Conservation (phyloP, 257 asterid species). For the Linderniella brevidens region DNA sequence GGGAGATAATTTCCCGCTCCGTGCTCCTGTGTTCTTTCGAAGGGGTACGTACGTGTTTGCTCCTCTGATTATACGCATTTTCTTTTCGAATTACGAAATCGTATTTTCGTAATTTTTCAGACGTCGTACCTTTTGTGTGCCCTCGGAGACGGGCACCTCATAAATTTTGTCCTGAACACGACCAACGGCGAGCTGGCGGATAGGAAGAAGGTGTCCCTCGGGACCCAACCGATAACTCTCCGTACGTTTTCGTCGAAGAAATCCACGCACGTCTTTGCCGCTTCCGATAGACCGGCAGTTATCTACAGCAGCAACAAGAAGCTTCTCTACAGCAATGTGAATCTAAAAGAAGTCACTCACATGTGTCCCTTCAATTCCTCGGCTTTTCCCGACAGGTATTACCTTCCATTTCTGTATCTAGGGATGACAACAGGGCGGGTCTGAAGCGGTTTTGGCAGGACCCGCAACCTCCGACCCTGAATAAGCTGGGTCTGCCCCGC, state of each 20-base stretch:
- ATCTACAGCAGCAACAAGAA: slow-evolving; percentile 97
- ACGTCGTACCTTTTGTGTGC: slow-evolving; percentile 92
- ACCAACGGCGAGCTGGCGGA: slow-evolving; percentile 74
- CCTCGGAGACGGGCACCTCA: slow-evolving; percentile 96
- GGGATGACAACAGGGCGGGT: too few species aligned
- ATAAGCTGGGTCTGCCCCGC: too few species aligned
- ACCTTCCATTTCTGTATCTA: not conserved
- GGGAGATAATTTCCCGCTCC: slow-evolving; percentile 97
- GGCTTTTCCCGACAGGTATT: slow-evolving; percentile 95
- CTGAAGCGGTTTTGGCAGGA: too few species aligned
- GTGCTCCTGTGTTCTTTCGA: slow-evolving; percentile 87
- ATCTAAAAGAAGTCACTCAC: slow-evolving; percentile 83
- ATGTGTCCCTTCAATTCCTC: slow-evolving; percentile 99
- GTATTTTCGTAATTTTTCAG: slow-evolving; percentile 30
- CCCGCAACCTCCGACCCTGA: too few species aligned
- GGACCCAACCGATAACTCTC: slow-evolving; percentile 90
- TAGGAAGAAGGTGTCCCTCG: slow-evolving; percentile 92
- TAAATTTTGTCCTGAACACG: slow-evolving; percentile 73
- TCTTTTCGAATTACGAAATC: too few species aligned
- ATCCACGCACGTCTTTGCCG: slow-evolving; percentile 92
- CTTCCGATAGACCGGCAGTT: slow-evolving; percentile 94
- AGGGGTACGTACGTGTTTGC: slow-evolving; percentile 96
- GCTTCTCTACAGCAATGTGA: slow-evolving; percentile 87
- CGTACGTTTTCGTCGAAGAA: slow-evolving; percentile 95
- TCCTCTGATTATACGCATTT: too few species aligned